Base-by-base conservation (phyloP, 2,329 filamentous ascomycete species). In the Atkinsonella texensis region DNA sequence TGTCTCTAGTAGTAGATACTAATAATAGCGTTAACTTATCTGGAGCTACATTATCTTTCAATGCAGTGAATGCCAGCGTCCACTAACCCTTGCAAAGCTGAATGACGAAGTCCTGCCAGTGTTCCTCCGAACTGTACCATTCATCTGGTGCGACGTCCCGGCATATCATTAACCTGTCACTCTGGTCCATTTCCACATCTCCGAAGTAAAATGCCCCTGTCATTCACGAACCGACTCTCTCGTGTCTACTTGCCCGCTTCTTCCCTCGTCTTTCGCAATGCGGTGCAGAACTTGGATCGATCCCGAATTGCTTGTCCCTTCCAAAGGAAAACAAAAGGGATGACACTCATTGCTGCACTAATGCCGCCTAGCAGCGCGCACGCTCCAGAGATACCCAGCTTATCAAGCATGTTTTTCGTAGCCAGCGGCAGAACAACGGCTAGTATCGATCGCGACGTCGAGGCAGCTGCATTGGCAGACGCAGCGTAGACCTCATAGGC, bases 381-480 rank as follows among this genome's bases (percentile, higher is more conserved):
- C n/a, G 74, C 74, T 1, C 75, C 74, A 1, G 67, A 58, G 18
- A 79, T 73, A 2, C 71, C 71, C 1, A 79, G 66, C 3, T 60
- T 62, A 2, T 56, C 52, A 54, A 79, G 79, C 72, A 79, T 76
- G 53, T 68, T 68, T 2, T 67, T 64, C 3, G 74, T 74, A 11
- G 75, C 75, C 17, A 85, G 68, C 4, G 81, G 81, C 45, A 85
- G 68, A 1, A 82, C 67, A 0, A 95, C 90, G 44, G 89, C 88
- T 1, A 91, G 94, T 65, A 97, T 88, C 85, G 93, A 93, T 51
- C 93, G 90, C 1, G 87, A 95, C 69, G 69, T 95, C 52, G 93
- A 97, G 70, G 70, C 95, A 49, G 74, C 85, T 62, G 93, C 91
- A 44, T 77, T 97, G 62, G 87, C 90, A 20, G 84, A 82, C 62